Percentiles rank a stretch among this genome's conserved stretches.
phyloP scores from a whole-genome alignment of 2,329 filamentous ascomycete species.

The Pestalotiopsis sp. region DNA sequence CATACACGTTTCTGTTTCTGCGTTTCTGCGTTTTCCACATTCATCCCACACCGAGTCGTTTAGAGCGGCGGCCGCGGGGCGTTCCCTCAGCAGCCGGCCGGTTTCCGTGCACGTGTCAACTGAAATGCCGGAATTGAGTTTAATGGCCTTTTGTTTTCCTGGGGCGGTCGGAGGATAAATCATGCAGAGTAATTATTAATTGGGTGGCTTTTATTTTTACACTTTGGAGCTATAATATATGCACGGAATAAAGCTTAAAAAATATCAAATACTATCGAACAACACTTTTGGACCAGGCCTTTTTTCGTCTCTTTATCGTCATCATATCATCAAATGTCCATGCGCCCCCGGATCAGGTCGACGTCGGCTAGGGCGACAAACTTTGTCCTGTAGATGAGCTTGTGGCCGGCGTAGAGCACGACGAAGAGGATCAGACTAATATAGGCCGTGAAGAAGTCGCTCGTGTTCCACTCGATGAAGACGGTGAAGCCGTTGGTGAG shows the following conservation, averaged over 20 bases:
- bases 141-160: background rate
- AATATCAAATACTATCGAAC: background rate
- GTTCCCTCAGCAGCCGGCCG: background rate
- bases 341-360: constrained; percentile 30
- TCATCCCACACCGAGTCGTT: background rate
- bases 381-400: constrained; percentile 41
- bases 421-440: constrained; percentile 67
- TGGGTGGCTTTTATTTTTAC: background rate
- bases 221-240: background rate
- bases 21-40: no score
- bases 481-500: constrained; percentile 71
- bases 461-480: constrained; percentile 65
- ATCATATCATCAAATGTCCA: background rate
- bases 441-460: constrained; percentile 67
- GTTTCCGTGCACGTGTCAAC: background rate
- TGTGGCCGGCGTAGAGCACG: constrained; percentile 63
- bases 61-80: background rate
- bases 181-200: background rate
- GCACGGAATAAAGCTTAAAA: background rate
- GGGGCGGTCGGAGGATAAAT: no score
- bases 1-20: no score
- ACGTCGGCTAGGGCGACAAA: constrained; percentile 28
- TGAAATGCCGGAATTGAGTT: background rate
- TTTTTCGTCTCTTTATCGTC: background rate
- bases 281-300: no score